Percentiles rank a stretch among this genome's conserved stretches.
These are phyloP conservation scores for Fusarium sp. DNA, from an alignment of 2,329 filamentous ascomycete genomes.

Conservation along the genomic window DNA sequence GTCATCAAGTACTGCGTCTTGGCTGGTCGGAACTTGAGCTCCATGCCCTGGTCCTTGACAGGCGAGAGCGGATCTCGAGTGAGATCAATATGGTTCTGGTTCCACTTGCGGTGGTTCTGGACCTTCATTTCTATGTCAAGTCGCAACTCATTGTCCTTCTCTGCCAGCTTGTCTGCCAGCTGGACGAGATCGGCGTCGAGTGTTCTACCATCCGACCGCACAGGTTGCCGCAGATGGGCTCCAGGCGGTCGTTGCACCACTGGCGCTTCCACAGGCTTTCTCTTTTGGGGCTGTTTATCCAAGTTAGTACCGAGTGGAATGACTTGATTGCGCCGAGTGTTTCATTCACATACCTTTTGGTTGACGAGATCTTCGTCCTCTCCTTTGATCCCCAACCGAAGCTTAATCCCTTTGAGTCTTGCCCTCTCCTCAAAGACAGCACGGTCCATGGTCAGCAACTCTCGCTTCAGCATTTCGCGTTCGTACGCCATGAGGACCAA, in stretches of 20 bases:
- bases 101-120: conserved; percentile 91
- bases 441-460: conserved; percentile 80
- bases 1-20: conserved; percentile 79
- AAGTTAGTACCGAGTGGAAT: conserved; percentile 51
- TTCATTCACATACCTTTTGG: conserved; percentile 77
- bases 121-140: conserved; percentile 88
- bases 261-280: conserved; percentile 71
- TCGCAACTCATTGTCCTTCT: conserved; percentile 85
- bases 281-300: conserved; percentile 73
- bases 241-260: conserved; percentile 71
- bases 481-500: conserved; percentile 82
- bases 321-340: conserved; percentile 22
- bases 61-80: conserved; percentile 89
- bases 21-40: conserved; percentile 76
- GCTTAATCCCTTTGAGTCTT: conserved; percentile 88
- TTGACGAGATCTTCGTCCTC: conserved; percentile 96
- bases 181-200: conserved; percentile 83
- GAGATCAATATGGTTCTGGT: conserved; percentile 87
- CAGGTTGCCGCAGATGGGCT: conserved; percentile 76
- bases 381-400: conserved; percentile 87
- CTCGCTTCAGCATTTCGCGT: conserved; percentile 83
- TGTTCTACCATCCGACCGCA: conserved; percentile 75
- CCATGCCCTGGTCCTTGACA: conserved; percentile 72
- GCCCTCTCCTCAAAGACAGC: conserved; percentile 85
- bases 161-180: conserved; percentile 80